These are phyloP conservation scores for Fusarium agapanthi DNA, from an alignment of 2,329 filamentous ascomycete species.

Conservation along the genomic window DNA sequence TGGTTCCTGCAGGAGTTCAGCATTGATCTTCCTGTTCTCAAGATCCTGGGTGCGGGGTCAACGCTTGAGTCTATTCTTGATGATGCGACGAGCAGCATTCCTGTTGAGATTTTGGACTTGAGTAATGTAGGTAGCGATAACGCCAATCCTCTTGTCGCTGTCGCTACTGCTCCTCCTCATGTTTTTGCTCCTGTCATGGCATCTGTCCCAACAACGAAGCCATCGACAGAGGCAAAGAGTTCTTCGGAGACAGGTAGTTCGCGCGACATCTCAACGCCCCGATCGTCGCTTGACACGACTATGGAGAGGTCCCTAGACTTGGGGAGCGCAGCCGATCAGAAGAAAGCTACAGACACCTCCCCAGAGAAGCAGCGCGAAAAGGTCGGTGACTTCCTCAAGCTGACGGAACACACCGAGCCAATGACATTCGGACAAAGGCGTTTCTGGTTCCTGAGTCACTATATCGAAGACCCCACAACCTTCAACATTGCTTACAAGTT, in stretches of 20 bases:
- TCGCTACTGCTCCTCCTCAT: background rate
- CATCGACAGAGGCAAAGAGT: background rate
- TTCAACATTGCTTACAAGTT: background rate
- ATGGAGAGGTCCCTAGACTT: background rate
- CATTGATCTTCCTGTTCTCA: constrained; percentile 56
- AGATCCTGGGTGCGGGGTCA: constrained; percentile 33
- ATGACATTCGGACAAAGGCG: background rate
- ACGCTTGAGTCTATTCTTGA: background rate
- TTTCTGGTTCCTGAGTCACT: background rate
- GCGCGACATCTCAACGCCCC: background rate
- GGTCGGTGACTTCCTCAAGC: background rate
- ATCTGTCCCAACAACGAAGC: background rate
- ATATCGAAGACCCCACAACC: background rate
- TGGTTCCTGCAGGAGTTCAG: constrained; percentile 58
- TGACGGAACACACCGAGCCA: background rate
- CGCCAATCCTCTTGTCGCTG: background rate
- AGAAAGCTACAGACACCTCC: background rate
- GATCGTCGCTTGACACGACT: background rate
- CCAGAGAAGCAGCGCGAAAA: background rate
- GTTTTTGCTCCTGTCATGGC: background rate
- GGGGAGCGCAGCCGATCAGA: background rate
- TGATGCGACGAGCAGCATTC: background rate
- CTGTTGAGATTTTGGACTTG: background rate
- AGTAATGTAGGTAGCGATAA: background rate
- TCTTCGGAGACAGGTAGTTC: background rate